phyloP scores from a whole-genome alignment of 495 filamentous ascomycete species.

The Lineolata rhizophorae region DNA sequence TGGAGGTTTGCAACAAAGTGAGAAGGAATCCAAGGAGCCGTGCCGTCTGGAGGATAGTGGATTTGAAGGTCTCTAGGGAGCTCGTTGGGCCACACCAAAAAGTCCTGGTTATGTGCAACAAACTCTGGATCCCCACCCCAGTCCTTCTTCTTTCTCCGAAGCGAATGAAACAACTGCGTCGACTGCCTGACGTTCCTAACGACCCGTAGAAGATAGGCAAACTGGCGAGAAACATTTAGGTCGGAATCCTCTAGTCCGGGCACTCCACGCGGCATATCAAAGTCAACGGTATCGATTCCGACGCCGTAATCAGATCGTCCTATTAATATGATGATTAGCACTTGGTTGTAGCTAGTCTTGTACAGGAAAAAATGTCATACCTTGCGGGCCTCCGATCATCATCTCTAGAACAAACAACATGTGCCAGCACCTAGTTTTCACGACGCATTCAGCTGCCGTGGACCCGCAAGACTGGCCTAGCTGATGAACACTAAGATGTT shows the following conservation, averaged over 20 bases:
- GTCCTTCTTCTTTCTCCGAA: conserved; percentile 60
- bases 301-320: conserved; percentile 69
- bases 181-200: conserved; percentile 62
- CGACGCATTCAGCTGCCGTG: conserved; percentile 48
- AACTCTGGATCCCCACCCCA: conserved; percentile 82
- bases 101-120: conserved; percentile 48
- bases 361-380: conserved; percentile 11
- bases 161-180: conserved; percentile 47
- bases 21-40: conserved; percentile 66
- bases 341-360: conserved; percentile 4
- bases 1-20: conserved; percentile 88
- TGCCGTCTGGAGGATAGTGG: conserved; percentile 54
- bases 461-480: conserved; percentile 47
- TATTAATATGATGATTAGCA: conserved; percentile 21
- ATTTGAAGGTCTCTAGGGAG: conserved; percentile 65
- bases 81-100: conserved; percentile 51
- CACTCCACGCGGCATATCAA: conserved; percentile 37
- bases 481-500: conserved; percentile 60
- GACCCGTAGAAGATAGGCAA: conserved; percentile 53
- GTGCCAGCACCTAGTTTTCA: conserved; percentile 83
- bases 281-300: conserved; percentile 54
- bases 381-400: conserved; percentile 92
- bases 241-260: conserved; percentile 57
- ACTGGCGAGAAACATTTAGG: conserved; percentile 56
- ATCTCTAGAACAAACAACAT: conserved; percentile 67